Evolutionary conservation across 257 asterid species (phyloP).

Genomic region (Nemophila menziesii): DNA sequence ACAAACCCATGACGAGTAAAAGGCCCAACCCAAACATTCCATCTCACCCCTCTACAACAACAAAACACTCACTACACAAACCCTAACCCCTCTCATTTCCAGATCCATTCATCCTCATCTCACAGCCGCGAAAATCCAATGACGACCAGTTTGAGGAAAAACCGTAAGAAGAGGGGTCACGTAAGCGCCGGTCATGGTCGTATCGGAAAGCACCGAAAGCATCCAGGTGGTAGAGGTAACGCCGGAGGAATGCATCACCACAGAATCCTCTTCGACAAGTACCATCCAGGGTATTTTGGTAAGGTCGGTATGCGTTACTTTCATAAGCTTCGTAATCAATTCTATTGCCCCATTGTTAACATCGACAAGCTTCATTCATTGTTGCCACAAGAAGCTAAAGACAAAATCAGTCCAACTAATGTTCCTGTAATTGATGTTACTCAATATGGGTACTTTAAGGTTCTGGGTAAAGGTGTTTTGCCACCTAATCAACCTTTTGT

Average conservation of each 20-base stretch:
- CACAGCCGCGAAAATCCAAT: too few relatives aligned
- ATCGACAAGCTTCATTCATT: slow-evolving; percentile 49
- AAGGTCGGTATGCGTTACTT: slow-evolving; percentile 68
- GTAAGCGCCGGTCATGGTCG: slow-evolving; percentile 80
- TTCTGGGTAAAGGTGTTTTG: slow-evolving; percentile 44
- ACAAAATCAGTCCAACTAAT: slow-evolving; percentile 28
- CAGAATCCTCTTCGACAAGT: slow-evolving; percentile 73
- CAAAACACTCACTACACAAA: too few relatives aligned
- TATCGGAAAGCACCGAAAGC: slow-evolving; percentile 67
- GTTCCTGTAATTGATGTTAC: slow-evolving; percentile 49
- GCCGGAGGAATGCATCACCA: slow-evolving; percentile 84
- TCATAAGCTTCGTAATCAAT: slow-evolving; percentile 48
- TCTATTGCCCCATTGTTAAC: slow-evolving; percentile 63
- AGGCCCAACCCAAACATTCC: too few relatives aligned
- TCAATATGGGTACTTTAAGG: slow-evolving; percentile 60
- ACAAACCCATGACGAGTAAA: too few relatives aligned
- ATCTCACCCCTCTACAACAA: too few relatives aligned
- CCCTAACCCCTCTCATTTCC: too few relatives aligned
- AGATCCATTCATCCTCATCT: too few relatives aligned
- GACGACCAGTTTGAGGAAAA: slow-evolving; percentile 67
- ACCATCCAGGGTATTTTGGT: slow-evolving; percentile 62
- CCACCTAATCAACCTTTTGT: slow-evolving; percentile 34
- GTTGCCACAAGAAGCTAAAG: slow-evolving; percentile 49
- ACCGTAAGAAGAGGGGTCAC: slow-evolving; percentile 78
- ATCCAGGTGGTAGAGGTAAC: slow-evolving; percentile 72